phyloP scores from a whole-genome alignment of 2,329 filamentous ascomycete species.

The Aspergillus pseudonomiae region DNA sequence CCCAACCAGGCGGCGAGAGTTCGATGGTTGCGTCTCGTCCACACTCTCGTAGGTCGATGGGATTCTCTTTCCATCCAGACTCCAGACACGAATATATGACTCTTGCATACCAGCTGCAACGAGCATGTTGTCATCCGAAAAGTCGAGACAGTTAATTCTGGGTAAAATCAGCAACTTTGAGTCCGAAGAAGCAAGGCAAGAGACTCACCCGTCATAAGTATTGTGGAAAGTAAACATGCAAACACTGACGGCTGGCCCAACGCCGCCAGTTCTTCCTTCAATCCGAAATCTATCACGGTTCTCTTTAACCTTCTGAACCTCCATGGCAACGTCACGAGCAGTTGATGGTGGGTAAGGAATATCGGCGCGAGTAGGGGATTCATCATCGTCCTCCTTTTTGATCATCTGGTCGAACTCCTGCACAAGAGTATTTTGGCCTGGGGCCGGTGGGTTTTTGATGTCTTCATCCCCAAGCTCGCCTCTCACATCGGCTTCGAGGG shows the following conservation, averaged over 20 bases:
- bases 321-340: slow-evolving; percentile 87
- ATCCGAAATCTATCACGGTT: slow-evolving; percentile 90
- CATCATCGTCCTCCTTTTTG: slow-evolving; percentile 86
- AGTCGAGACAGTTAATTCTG: slow-evolving; percentile 90
- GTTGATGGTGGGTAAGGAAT: slow-evolving; percentile 86
- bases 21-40: slow-evolving; percentile 65
- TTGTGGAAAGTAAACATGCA: slow-evolving; percentile 99
- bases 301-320: slow-evolving; percentile 91
- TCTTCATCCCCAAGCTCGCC: slow-evolving; percentile 88
- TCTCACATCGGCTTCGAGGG: slow-evolving; percentile 81
- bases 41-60: slow-evolving; percentile 65
- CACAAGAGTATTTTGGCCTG: slow-evolving; percentile 73
- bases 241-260: slow-evolving; percentile 80
- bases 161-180: slow-evolving; percentile 24
- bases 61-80: slow-evolving; percentile 80
- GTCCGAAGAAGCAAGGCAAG: background rate
- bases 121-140: slow-evolving; percentile 85
- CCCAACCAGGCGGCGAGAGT: slow-evolving; percentile 77
- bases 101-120: slow-evolving; percentile 89
- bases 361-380: slow-evolving; percentile 75
- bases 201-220: slow-evolving; percentile 77
- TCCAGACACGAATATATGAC: slow-evolving; percentile 95
- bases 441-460: slow-evolving; percentile 68
- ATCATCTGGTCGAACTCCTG: slow-evolving; percentile 86
- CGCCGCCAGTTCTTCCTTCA: slow-evolving; percentile 78